Percentiles rank a stretch among this genome's conserved stretches.
These are phyloP conservation scores for Canariomyces notabilis DNA, from an alignment of 2,329 filamentous ascomycete species.

Conservation along the genomic window DNA sequence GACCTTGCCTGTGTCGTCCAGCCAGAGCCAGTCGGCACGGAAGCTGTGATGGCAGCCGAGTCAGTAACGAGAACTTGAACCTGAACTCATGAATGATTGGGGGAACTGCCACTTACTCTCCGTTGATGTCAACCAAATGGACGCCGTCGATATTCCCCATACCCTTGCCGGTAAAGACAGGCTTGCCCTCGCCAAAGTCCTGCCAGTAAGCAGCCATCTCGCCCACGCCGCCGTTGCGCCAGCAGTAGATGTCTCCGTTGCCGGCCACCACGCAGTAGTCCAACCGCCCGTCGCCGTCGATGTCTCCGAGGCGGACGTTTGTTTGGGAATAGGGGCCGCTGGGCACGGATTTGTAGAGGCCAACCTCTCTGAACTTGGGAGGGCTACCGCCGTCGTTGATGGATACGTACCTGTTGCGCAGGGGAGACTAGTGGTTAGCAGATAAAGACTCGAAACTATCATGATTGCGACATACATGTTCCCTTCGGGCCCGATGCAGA, in stretches of 20 bases:
- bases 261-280: slow-evolving; percentile 21
- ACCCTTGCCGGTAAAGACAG: slow-evolving; percentile 19
- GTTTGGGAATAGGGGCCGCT: background rate
- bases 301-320: slow-evolving; percentile 7
- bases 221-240: slow-evolving; percentile 12
- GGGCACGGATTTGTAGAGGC: background rate
- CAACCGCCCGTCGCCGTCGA: slow-evolving; percentile 9
- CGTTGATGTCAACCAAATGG: slow-evolving; percentile 10
- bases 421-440: no score
- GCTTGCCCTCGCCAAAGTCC: slow-evolving; percentile 21
- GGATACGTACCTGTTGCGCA: no score
- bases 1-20: slow-evolving; percentile 15
- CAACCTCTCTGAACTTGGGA: slow-evolving; percentile 1
- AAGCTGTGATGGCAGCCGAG: slow-evolving; percentile 14
- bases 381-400: slow-evolving; percentile 7
- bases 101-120: slow-evolving; percentile 1
- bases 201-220: slow-evolving; percentile 30
- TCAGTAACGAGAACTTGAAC: slow-evolving; percentile 25
- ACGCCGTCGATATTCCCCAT: slow-evolving; percentile 19
- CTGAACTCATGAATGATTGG: slow-evolving; percentile 3
- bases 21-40: slow-evolving; percentile 26
- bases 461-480: slow-evolving; percentile 1
- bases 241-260: slow-evolving; percentile 15
- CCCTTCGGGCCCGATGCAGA: slow-evolving; percentile 4
- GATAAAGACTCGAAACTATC: no score